Percentiles rank a stretch among this genome's conserved stretches.
Evolutionary conservation across 257 asterid genomes (phyloP).

Genomic region (Penstemon newberryi): DNA sequence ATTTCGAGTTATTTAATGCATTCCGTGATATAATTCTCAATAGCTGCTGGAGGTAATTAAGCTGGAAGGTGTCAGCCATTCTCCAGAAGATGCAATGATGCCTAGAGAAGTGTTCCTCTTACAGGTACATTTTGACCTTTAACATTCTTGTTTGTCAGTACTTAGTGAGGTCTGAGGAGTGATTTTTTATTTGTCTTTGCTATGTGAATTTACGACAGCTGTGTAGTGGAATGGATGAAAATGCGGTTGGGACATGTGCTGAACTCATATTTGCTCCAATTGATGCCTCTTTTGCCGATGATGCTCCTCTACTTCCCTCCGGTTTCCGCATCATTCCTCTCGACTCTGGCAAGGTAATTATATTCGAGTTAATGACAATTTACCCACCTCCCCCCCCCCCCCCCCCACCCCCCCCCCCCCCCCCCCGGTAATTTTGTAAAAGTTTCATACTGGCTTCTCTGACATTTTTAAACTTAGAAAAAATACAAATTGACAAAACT

Average conservation of each 20-base stretch:
- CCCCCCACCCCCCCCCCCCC: no score
- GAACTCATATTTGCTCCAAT: conserved; percentile 93
- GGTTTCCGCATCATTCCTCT: conserved; percentile 92
- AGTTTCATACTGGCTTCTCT: no score
- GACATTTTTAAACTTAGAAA: no score
- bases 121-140: conserved; percentile 46
- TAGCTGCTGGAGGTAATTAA: conserved; percentile 89
- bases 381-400: no score
- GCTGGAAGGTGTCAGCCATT: conserved; percentile 70
- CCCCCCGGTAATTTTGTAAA: no score
- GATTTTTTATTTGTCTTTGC: no score
- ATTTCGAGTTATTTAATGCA: background rate
- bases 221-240: conserved; percentile 89
- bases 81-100: conserved; percentile 71
- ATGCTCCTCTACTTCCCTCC: conserved; percentile 84
- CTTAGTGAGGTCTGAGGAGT: no score
- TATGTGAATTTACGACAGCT: conserved; percentile 43
- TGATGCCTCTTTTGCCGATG: conserved; percentile 88
- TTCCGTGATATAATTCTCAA: conserved; percentile 21
- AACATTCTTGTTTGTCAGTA: no score
- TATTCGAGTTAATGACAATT: no score
- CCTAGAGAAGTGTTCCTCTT: conserved; percentile 73
- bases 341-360: conserved; percentile 63
- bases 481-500: no score
- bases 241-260: conserved; percentile 73